Evolutionary conservation across 306 rosid genomes (phyloP).

Genomic region (Potentilla sterilis): DNA sequence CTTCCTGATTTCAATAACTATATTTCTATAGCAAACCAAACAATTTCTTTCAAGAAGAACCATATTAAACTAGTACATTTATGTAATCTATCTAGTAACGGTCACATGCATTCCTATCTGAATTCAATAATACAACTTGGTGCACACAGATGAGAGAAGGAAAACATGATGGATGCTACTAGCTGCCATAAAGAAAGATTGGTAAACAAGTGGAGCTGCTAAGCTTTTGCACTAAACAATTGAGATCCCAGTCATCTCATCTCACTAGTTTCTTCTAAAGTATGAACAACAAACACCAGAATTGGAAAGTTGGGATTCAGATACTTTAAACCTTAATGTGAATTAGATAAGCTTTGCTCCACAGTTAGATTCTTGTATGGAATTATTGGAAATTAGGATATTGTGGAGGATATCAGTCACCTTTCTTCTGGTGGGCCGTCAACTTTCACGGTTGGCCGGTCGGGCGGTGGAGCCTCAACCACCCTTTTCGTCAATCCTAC

Average conservation of each 20-base stretch:
- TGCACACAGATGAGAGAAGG: not conserved
- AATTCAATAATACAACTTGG: not conserved
- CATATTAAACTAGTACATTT: not conserved
- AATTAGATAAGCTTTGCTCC: conserved; percentile 1
- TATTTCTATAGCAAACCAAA: conserved; percentile 5
- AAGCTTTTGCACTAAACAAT: conserved; percentile 3
- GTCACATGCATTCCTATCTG: conserved; percentile 12
- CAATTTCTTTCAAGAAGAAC: not conserved
- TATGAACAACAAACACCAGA: conserved; percentile 1
- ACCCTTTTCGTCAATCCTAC: conserved; percentile 20
- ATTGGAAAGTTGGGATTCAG: conserved; percentile 11
- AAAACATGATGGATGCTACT: conserved; percentile 1
- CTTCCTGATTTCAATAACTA: not conserved
- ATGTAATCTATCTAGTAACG: conserved; percentile 9
- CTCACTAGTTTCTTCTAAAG: not conserved
- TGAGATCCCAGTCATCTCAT: not conserved
- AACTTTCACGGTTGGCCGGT: conserved; percentile 34
- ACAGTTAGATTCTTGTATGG: conserved; percentile 10
- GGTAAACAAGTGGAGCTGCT: conserved; percentile 2
- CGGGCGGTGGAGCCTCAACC: conserved; percentile 25
- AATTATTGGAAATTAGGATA: conserved; percentile 21
- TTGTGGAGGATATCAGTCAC: conserved; percentile 23
- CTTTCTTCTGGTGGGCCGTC: conserved; percentile 28
- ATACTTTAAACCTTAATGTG: not conserved
- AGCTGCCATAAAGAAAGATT: conserved; percentile 7